Evolutionary conservation across 108 stramenopile genomes (phyloP), one percentile per base, ranked within the genome.

Genomic region (Nannochloropsis gaditana): DNA sequence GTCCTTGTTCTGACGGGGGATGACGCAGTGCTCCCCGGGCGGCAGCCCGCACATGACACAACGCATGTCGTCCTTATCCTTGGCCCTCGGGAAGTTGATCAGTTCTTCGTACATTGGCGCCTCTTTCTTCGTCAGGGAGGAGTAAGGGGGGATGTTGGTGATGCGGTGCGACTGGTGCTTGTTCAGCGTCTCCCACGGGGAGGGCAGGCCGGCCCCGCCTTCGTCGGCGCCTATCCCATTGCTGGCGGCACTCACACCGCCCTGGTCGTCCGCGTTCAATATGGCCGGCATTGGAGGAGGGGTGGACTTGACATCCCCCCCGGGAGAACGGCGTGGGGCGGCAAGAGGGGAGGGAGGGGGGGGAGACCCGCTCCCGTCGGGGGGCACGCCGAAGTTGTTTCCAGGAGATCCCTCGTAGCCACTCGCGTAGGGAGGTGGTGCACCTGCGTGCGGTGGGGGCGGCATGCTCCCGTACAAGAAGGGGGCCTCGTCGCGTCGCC

Each of bases 1-100:
- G 41, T 86, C 85, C 79, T 89, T 89, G 82, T 89, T 89, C 81
- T 89, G 88, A 8, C 83, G 41, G 21, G 80, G 41, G 0, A 41
- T 31, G 21, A 31, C 80, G 31, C 80, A 42, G 41, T 41, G 80
- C 6, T 42, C 41, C 11, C 80, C 31, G 11, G 83, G 83, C 9
- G 21, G 83, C 41, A 44, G 83, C 17, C 83, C 83, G 50, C 83
- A 84, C 83, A 84, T 84, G 41, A 84, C 83, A 45, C 83, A 84
- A 41, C 45, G 83, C 45, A 73, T 42, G 5, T 50, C n/a, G 31
- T 45, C 59, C 47, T 45, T 45, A 2, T 45, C 21, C 50, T 73
- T 84, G 21, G 83, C 83, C 1, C 83, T 41, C 41, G 83, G 83
- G 45, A 84, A 84, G 41, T 84, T 84, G 59, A 84, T 79, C 21